A percentile compares a stretch with the other conserved stretches of the same genome.
Evolutionary conservation across 768 basidiomycete species (phyloP).

Genomic region (Lactarius pseudohatsudake): DNA sequence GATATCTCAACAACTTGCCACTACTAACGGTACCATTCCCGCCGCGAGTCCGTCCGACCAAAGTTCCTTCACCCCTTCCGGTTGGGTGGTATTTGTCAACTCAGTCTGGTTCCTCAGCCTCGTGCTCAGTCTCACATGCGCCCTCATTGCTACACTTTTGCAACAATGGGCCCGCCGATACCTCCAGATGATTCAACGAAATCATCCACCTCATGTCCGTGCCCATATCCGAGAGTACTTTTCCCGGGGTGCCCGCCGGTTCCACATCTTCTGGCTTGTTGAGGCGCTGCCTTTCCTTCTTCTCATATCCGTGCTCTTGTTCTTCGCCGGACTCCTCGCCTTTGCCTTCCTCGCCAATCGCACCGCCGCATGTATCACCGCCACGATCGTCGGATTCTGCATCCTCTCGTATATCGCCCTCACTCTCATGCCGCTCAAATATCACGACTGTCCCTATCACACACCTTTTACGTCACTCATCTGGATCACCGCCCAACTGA

Average conservation of each 20-base stretch:
- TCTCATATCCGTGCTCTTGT: not conserved
- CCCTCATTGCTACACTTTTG: not conserved
- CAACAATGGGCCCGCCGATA: constrained; percentile 12
- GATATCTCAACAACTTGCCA: too few relatives aligned
- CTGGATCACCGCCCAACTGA: not conserved
- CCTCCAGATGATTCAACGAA: not conserved
- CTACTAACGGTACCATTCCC: too few relatives aligned
- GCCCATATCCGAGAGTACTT: constrained; percentile 28
- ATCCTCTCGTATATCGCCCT: not conserved
- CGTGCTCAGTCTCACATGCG: not conserved
- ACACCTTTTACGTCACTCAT: not conserved
- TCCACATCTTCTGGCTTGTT: constrained; percentile 42
- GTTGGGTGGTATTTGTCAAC: not conserved
- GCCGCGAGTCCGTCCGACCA: too few relatives aligned
- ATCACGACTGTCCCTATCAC: not conserved
- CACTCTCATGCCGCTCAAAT: not conserved
- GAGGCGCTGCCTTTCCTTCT: constrained; percentile 35
- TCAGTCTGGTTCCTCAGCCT: constrained; percentile 6
- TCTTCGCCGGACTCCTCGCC: constrained; percentile 7
- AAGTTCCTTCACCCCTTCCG: too few relatives aligned
- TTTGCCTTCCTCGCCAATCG: constrained; percentile 3
- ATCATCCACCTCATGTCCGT: not conserved
- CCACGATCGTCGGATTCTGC: not conserved
- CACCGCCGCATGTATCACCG: not conserved
- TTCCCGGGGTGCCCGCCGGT: constrained; percentile 41